Percentiles rank a stretch among this genome's conserved stretches.
Evolutionary conservation across 2,329 filamentous ascomycete species (phyloP).

Genomic region (Tolypocladium cylindrosporum): DNA sequence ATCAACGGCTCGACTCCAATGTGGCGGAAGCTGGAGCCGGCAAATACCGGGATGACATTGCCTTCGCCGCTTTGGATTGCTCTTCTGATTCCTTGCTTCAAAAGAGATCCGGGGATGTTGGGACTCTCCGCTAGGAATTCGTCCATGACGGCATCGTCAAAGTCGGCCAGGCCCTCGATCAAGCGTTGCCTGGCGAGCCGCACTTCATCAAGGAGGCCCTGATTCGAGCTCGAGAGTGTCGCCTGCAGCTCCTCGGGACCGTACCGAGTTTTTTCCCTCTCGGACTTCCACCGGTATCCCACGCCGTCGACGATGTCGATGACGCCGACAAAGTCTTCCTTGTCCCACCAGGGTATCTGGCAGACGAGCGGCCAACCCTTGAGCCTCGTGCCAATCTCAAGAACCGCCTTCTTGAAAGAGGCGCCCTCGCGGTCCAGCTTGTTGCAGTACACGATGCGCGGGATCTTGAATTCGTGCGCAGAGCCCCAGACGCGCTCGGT

Average conservation of each 20-base stretch:
- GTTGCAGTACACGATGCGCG: conserved; percentile 68
- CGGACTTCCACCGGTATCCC: conserved; percentile 59
- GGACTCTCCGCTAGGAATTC: conserved; percentile 70
- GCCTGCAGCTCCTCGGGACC: conserved; percentile 17
- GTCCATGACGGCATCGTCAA: conserved; percentile 80
- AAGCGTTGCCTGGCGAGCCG: conserved; percentile 66
- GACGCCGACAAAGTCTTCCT: conserved; percentile 70
- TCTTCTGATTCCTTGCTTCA: conserved; percentile 65
- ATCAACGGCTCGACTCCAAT: conserved; percentile 88
- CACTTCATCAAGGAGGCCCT: conserved; percentile 56
- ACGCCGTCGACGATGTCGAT: conserved; percentile 72
- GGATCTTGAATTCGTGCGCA: conserved; percentile 76
- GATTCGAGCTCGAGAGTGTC: conserved; percentile 31
- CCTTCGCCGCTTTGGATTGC: conserved; percentile 60
- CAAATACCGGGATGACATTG: conserved; percentile 74
- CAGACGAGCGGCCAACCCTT: conserved; percentile 83
- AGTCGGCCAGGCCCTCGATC: conserved; percentile 75
- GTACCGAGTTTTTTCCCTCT: conserved; percentile 27
- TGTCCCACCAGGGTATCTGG: conserved; percentile 90
- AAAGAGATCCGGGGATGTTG: conserved; percentile 56
- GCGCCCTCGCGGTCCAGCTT: conserved; percentile 72
- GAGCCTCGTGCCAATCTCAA: conserved; percentile 72
- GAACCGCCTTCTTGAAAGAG: conserved; percentile 72
- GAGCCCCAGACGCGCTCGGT: conserved; percentile 95
- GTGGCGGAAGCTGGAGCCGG: conserved; percentile 86